phyloP scores from a whole-genome alignment of 1,139 yeast genomes.

The Sugiyamaella xylanicola region DNA sequence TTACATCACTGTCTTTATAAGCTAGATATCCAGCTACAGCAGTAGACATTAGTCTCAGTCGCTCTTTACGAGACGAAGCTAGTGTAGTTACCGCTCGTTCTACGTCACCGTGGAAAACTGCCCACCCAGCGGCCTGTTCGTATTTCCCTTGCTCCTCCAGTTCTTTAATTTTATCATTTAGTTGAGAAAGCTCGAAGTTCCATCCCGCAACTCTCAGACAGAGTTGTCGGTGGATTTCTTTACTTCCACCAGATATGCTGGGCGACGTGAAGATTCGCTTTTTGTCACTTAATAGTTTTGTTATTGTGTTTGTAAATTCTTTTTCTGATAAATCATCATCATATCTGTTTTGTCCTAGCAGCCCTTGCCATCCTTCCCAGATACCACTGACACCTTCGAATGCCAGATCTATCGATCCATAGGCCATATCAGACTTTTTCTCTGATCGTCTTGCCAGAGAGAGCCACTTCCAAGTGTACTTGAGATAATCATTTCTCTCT shows the following conservation, averaged over 20 bases:
- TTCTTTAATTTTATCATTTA: slow-evolving; percentile 66
- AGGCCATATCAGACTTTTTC: slow-evolving; percentile 67
- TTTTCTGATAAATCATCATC: slow-evolving; percentile 29
- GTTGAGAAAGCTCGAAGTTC: slow-evolving; percentile 77
- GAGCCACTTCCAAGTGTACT: slow-evolving; percentile 91
- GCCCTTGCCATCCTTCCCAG: slow-evolving; percentile 79
- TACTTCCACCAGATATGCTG: slow-evolving; percentile 31
- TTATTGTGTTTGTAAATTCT: slow-evolving; percentile 33
- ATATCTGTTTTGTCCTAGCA: slow-evolving; percentile 50
- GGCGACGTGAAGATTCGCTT: slow-evolving; percentile 43
- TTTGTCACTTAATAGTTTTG: slow-evolving; percentile 30
- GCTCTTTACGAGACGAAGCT: slow-evolving; percentile 57
- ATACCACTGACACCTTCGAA: slow-evolving; percentile 87
- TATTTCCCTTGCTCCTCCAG: slow-evolving; percentile 62
- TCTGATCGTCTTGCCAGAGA: slow-evolving; percentile 69
- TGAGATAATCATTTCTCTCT: slow-evolving; percentile 53
- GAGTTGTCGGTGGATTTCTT: slow-evolving; percentile 60
- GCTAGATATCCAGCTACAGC: slow-evolving; percentile 94
- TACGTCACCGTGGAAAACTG: slow-evolving; percentile 90
- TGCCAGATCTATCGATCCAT: slow-evolving; percentile 74
- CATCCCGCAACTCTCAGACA: slow-evolving; percentile 90
- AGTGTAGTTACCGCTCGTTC: slow-evolving; percentile 75
- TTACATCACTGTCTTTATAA: slow-evolving; percentile 59
- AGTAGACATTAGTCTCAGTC: slow-evolving; percentile 78
- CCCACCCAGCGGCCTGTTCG: slow-evolving; percentile 98